Base-by-base conservation (phyloP, 495 filamentous ascomycete genomes). In the Elaphomyces granulatus region DNA sequence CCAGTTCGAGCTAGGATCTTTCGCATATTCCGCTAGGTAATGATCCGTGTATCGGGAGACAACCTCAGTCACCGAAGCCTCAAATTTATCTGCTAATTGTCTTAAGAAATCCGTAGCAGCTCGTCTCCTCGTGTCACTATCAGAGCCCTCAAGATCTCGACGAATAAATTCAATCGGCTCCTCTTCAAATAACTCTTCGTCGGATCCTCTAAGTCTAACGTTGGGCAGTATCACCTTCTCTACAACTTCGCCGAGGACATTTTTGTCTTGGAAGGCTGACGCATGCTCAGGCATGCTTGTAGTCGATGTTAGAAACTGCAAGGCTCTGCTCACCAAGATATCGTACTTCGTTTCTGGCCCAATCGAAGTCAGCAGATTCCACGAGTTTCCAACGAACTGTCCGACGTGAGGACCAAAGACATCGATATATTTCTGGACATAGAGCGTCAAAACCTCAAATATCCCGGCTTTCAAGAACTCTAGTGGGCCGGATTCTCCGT, bases 151-250 rank as follows among this genome's bases (percentile, higher is more conserved):
- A 12, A 99, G 70, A 56, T 99, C 88, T 44, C 86, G 77, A 38
- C 92, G 71, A 51, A 96, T 96, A 59, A 93, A 99, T 55, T 99
- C 92, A 54, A 99, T 95, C 2, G 92, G 92, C 55, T 99, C 92
- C 50, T 99, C 92, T 54, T 96, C 92, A 47, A 96, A 94, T 26
- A 93, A 68, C 54, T 99, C 92, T 43, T 93, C 76, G 43, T 99
- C 92, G 2, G 87, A 84, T 45, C 92, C 86, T 32, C 92, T 75
- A 16, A 99, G 68, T 9, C 75, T 77, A 38, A 96, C 75, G 46
- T 95, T 99, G 23, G 92, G 92, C 39, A 99, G 60, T 34, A 99
- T 78, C 18, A 95, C 92, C 61, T 92, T 92, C 58, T 95, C 83
- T 23, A 94, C 80, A 17, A 99, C 80, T 50, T 94, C 79, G 17